Evolutionary conservation across 768 basidiomycete species (phyloP).

Genomic region (Termitomyces sp.): DNA sequence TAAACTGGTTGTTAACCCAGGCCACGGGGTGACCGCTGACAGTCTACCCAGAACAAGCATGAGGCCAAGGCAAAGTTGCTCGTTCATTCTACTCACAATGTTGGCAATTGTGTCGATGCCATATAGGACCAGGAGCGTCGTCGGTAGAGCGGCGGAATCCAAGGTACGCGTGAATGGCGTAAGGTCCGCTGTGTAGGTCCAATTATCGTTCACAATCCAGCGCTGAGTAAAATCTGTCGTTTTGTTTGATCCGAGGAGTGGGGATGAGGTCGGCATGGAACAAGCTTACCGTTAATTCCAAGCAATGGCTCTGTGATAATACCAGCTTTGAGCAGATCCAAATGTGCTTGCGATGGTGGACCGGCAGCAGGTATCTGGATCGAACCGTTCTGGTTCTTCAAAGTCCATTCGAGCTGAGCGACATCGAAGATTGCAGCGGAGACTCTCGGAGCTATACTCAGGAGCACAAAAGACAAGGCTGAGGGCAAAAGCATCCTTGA

Average conservation of each 20-base stretch:
- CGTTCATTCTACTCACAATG: constrained; percentile 31
- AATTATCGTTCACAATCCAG: constrained; percentile 54
- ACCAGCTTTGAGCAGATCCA: constrained; percentile 49
- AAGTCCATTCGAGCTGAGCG: constrained; percentile 45
- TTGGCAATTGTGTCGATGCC: constrained; percentile 57
- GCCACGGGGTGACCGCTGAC: constrained; percentile 47
- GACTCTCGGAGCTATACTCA: background rate
- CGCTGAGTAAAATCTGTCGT: constrained; percentile 47
- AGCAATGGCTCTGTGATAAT: constrained; percentile 51
- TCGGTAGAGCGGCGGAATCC: constrained; percentile 17
- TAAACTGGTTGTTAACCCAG: constrained; percentile 58
- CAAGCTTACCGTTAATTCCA: constrained; percentile 45
- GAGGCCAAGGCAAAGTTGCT: background rate
- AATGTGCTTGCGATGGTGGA: constrained; percentile 52
- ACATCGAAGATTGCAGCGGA: constrained; percentile 35
- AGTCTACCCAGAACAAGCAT: constrained; percentile 27
- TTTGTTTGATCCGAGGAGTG: background rate
- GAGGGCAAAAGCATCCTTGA: constrained; percentile 4
- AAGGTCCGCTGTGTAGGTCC: constrained; percentile 56
- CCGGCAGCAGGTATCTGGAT: constrained; percentile 48
- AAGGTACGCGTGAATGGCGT: constrained; percentile 33
- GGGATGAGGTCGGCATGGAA: no score
- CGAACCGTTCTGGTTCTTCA: constrained; percentile 50
- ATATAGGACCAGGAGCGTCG: constrained; percentile 47
- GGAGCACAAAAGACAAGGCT: background rate